Evolutionary conservation across 2,329 filamentous ascomycete genomes (phyloP).

Genomic region (Aspergillus novoparasiticus): DNA sequence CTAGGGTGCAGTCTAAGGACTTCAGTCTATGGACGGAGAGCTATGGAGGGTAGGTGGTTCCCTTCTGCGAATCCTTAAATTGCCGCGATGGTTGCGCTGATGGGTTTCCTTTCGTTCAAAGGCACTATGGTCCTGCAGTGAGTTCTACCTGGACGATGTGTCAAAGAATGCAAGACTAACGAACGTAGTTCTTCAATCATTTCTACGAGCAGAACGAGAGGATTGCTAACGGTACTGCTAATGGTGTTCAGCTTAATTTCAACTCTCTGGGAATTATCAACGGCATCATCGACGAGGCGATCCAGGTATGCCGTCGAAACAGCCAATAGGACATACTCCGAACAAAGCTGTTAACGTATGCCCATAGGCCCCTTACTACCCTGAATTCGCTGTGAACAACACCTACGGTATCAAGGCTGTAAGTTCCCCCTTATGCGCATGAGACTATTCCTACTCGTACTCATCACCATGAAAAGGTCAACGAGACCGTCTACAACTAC

Average conservation of each 20-base stretch:
- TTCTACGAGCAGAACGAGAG: slow-evolving; percentile 61
- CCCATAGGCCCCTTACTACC: slow-evolving; percentile 46
- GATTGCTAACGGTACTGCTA: slow-evolving; percentile 53
- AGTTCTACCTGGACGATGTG: slow-evolving; percentile 8
- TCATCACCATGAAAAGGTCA: slow-evolving; percentile 39
- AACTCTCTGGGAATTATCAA: slow-evolving; percentile 59
- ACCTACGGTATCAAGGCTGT: slow-evolving; percentile 56
- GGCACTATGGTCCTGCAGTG: slow-evolving; percentile 54
- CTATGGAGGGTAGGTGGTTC: slow-evolving; percentile 46
- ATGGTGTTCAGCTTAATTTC: slow-evolving; percentile 56
- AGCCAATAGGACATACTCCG: not conserved
- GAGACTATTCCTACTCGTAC: not conserved
- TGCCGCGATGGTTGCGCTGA: not conserved
- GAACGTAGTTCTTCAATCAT: slow-evolving; percentile 54
- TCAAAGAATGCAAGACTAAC: slow-evolving; percentile 16
- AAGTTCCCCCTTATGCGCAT: slow-evolving; percentile 8
- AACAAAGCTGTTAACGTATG: not conserved
- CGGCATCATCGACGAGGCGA: slow-evolving; percentile 57
- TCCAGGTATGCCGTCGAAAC: slow-evolving; percentile 40
- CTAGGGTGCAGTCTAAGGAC: slow-evolving; percentile 52
- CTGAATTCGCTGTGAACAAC: slow-evolving; percentile 57
- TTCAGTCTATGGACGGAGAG: slow-evolving; percentile 65
- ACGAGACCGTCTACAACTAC: slow-evolving; percentile 62
- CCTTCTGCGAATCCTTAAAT: not conserved
- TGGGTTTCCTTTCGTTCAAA: slow-evolving; percentile 24